Conservation (phyloP, 805 yeast species). For the Metschnikowia lochheadii region DNA sequence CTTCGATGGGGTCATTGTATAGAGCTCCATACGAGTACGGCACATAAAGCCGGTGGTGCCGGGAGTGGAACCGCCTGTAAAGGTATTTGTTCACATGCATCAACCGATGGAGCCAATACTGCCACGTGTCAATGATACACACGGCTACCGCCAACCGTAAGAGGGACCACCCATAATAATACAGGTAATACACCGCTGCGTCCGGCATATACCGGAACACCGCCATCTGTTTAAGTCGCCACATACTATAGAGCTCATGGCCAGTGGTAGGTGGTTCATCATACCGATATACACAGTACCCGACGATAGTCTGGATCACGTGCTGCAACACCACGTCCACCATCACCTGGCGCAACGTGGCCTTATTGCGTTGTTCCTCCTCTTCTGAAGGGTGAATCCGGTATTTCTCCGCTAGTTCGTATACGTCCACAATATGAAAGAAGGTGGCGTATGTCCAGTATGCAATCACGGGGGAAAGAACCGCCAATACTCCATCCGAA, state of each 20-base stretch:
- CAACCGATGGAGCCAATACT: constrained; percentile 78
- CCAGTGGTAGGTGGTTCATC: constrained; percentile 58
- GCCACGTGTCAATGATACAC: constrained; percentile 88
- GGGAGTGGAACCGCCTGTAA: constrained; percentile 82
- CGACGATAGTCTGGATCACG: constrained; percentile 71
- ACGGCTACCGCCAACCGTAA: constrained; percentile 61
- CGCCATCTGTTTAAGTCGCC: constrained; percentile 41
- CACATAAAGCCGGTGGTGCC: constrained; percentile 90
- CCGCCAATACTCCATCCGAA: constrained; percentile 69
- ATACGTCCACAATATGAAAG: constrained; percentile 72
- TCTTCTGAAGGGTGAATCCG: constrained; percentile 93
- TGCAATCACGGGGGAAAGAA: constrained; percentile 70
- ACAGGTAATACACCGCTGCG: constrained; percentile 44
- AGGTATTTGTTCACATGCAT: constrained; percentile 82
- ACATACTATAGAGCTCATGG: constrained; percentile 43
- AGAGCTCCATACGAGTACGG: constrained; percentile 97
- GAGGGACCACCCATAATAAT: constrained; percentile 61
- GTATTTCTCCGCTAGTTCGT: constrained; percentile 72
- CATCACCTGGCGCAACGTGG: constrained; percentile 62
- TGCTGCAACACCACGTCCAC: constrained; percentile 85
- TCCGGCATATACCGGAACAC: constrained; percentile 45
- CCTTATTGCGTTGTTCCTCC: constrained; percentile 71
- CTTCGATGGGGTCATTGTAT: constrained; percentile 92
- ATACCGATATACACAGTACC: constrained; percentile 47
- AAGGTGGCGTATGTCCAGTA: constrained; percentile 78